Conservation (phyloP, 768 basidiomycete species). For the Scleroderma bovista region DNA sequence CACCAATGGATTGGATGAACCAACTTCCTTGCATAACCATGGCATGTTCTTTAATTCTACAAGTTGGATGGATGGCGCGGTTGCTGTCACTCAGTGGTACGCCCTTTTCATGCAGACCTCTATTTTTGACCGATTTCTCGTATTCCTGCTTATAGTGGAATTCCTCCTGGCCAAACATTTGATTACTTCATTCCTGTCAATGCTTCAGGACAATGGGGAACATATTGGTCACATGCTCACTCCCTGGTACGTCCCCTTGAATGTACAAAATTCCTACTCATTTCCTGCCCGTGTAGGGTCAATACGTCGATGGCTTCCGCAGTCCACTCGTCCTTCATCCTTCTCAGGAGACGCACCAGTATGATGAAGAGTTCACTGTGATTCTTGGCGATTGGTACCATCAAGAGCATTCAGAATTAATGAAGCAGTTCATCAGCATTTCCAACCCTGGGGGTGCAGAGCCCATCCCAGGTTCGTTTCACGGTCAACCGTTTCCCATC, state of each 20-base stretch:
- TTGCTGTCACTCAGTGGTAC: constrained; percentile 79
- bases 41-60: constrained; percentile 92
- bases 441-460: constrained; percentile 82
- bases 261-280: background rate
- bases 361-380: constrained; percentile 90
- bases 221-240: constrained; percentile 79
- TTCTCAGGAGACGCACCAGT: constrained; percentile 55
- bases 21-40: constrained; percentile 82
- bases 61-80: constrained; percentile 87
- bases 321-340: constrained; percentile 79
- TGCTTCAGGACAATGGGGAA: constrained; percentile 66
- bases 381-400: constrained; percentile 94
- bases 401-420: constrained; percentile 55
- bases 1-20: constrained; percentile 59
- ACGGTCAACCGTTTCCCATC: background rate
- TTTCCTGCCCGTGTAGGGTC: constrained; percentile 43
- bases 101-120: constrained; percentile 2
- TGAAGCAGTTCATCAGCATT: constrained; percentile 62
- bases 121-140: background rate
- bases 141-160: constrained; percentile 46
- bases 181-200: constrained; percentile 73
- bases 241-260: constrained; percentile 28
- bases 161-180: constrained; percentile 65
- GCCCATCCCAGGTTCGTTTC: constrained; percentile 71
- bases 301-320: constrained; percentile 93